Conservation (phyloP, 495 filamentous ascomycete genomes). For the Barbatosphaeria neglecta region DNA sequence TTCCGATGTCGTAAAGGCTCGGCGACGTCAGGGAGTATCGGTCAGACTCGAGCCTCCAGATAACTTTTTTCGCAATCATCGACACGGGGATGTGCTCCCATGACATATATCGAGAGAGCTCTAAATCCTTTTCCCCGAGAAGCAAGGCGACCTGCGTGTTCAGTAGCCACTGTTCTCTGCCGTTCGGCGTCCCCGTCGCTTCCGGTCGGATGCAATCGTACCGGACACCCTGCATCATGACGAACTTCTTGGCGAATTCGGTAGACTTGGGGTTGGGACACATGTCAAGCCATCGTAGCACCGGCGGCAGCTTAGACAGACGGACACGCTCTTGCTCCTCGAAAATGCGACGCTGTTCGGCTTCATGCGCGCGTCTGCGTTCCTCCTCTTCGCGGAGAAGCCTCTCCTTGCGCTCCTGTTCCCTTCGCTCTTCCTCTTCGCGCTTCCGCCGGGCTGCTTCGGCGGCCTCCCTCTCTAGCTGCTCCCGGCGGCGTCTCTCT, state of each 20-base stretch:
- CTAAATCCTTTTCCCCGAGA: conserved; percentile 63
- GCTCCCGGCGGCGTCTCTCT: conserved; percentile 27
- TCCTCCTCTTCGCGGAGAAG: conserved; percentile 46
- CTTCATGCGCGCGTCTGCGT: conserved; percentile 37
- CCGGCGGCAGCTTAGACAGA: conserved; percentile 36
- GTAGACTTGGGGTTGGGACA: conserved; percentile 34
- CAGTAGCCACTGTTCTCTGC: conserved; percentile 60
- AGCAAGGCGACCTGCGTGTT: conserved; percentile 66
- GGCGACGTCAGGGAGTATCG: conserved; percentile 35
- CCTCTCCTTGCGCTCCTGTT: conserved; percentile 18
- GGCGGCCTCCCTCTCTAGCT: conserved; percentile 26
- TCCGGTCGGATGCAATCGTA: conserved; percentile 41
- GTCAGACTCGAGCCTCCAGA: conserved; percentile 39
- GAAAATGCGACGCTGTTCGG: conserved; percentile 34
- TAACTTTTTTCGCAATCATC: conserved; percentile 29
- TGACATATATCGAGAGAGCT: conserved; percentile 58
- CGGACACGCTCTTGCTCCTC: conserved; percentile 36
- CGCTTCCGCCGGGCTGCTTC: conserved; percentile 31
- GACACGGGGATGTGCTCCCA: conserved; percentile 51
- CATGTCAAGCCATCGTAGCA: conserved; percentile 41
- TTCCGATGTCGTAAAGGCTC: conserved; percentile 30
- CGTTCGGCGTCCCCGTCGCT: conserved; percentile 30
- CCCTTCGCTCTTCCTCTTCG: conserved; percentile 27
- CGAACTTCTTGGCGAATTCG: conserved; percentile 38
- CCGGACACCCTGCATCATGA: conserved; percentile 36